Evolutionary conservation across 768 basidiomycete species (phyloP).

Genomic region (Agrocybe praecox): DNA sequence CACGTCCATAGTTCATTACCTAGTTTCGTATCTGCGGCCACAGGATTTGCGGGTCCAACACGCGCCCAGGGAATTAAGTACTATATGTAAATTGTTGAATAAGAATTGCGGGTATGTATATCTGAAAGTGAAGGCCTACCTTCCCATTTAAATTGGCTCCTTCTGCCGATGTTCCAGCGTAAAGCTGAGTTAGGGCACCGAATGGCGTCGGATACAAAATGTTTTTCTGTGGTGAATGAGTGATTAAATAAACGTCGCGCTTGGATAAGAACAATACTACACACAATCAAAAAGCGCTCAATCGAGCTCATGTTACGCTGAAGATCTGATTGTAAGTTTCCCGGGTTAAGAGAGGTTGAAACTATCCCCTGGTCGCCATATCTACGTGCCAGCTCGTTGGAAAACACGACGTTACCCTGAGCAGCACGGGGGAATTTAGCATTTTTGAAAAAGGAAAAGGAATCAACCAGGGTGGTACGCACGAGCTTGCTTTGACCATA

Average conservation of each 20-base stretch:
- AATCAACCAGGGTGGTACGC: conserved; percentile 6
- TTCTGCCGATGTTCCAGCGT: conserved; percentile 48
- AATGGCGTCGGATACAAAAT: conserved; percentile 30
- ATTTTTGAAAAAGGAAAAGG: background rate
- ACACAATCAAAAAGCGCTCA: conserved; percentile 6
- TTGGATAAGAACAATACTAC: too few relatives aligned
- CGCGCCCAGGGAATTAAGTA: conserved; percentile 53
- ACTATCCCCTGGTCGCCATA: conserved; percentile 46
- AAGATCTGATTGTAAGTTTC: conserved; percentile 38
- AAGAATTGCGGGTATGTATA: background rate
- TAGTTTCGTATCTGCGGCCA: conserved; percentile 33
- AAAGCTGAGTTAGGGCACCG: conserved; percentile 54
- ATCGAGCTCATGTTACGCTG: conserved; percentile 20
- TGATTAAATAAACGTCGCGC: background rate
- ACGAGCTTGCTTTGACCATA: conserved; percentile 47
- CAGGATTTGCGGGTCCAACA: conserved; percentile 29
- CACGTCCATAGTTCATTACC: conserved; percentile 45
- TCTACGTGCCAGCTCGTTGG: conserved; percentile 43
- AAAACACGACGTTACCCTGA: conserved; percentile 44
- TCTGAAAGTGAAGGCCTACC: conserved; percentile 23
- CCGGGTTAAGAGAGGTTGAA: conserved; percentile 47
- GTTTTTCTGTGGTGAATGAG: conserved; percentile 6
- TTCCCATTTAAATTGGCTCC: conserved; percentile 46
- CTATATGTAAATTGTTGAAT: conserved; percentile 20
- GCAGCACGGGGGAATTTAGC: background rate